Base-by-base conservation (phyloP, 2,329 filamentous ascomycete genomes). In the Microcera coccophila region DNA sequence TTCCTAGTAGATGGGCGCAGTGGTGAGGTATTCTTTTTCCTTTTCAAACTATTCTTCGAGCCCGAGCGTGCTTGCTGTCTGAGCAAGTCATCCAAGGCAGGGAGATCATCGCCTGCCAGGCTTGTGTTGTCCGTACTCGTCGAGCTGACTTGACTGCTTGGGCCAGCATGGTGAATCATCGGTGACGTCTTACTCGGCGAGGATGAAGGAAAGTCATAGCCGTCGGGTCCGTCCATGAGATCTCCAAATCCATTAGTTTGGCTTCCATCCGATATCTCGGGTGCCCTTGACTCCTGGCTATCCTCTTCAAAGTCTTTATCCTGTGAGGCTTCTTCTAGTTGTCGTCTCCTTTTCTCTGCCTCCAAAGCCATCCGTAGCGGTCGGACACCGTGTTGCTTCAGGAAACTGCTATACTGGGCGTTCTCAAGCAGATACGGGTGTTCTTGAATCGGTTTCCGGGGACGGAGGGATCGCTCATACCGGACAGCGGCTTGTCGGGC, bases 371-470 rank as follows among this genome's bases (percentile, higher is more conserved):
- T 62, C 40, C 69, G 69, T 24, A 81, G 55, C 1, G 78, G 78
- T 39, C 70, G 72, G 20, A 81, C 60, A 18, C 78, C 78, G 43
- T 77, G 76, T 3, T 71, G 70, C 53, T 73, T 76, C 52, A 80
- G 71, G 16, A 70, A 61, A 3, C 63, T 74, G 41, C 71, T 73
- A 56, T 80, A 81, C 20, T 73, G 70, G 1, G 70, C 76, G 54
- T 71, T 75, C 48, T 82, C 78, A 4, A 81, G 62, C 5, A 75
- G 61, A 48, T 81, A 82, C 3, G 78, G 78, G 34, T 80, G 76
- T 53, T 81, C 68, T 54, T 82, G 78, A 5, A 81, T 81, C 1
- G 77, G 77, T 47, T 81, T 82, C 16, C 78, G 71, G 1, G 76
- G 76, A 5, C 78, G 70, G n/a, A 82, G 62, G 4, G 73, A 78